These are phyloP conservation scores for Podospora anserina DNA, from an alignment of 495 filamentous ascomycete species.

Conservation along the genomic window DNA sequence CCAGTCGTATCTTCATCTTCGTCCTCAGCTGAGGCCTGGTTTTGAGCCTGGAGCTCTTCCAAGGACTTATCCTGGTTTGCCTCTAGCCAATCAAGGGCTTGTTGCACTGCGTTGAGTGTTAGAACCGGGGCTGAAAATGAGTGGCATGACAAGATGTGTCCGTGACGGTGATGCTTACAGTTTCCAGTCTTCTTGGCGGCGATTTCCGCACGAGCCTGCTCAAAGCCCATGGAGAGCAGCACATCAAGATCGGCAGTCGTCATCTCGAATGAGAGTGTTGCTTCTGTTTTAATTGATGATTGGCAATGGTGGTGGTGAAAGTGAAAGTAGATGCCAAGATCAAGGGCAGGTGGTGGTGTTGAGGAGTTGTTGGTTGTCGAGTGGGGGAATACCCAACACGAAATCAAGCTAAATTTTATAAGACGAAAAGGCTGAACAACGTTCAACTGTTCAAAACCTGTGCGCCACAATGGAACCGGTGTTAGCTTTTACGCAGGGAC, in stretches of 20 bases:
- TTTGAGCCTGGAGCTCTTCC: slow-evolving; percentile 63
- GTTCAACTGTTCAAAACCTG: background rate
- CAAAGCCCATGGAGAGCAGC: slow-evolving; percentile 94
- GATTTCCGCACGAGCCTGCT: slow-evolving; percentile 70
- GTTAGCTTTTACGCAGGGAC: background rate
- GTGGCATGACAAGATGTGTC: background rate
- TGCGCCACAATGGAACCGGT: background rate
- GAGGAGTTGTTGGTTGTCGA: background rate
- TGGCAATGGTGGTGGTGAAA: background rate
- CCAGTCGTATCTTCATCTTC: slow-evolving; percentile 54
- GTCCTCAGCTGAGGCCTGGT: slow-evolving; percentile 17
- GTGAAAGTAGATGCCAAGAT: background rate
- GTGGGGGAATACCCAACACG: background rate
- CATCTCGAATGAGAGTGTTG: slow-evolving; percentile 46
- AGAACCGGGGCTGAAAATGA: background rate
- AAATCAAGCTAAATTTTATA: background rate
- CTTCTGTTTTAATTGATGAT: background rate
- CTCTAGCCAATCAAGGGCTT: slow-evolving; percentile 91
- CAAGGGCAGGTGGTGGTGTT: background rate
- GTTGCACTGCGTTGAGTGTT: slow-evolving; percentile 60
- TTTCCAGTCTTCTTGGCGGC: slow-evolving; percentile 76
- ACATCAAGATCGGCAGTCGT: slow-evolving; percentile 67
- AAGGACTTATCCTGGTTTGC: slow-evolving; percentile 77
- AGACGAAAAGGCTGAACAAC: background rate
- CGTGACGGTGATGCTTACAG: slow-evolving; percentile 49